Evolutionary conservation across 371 early-diverging fungal genomes (phyloP).

Genomic region (Mucor plumbeus): DNA sequence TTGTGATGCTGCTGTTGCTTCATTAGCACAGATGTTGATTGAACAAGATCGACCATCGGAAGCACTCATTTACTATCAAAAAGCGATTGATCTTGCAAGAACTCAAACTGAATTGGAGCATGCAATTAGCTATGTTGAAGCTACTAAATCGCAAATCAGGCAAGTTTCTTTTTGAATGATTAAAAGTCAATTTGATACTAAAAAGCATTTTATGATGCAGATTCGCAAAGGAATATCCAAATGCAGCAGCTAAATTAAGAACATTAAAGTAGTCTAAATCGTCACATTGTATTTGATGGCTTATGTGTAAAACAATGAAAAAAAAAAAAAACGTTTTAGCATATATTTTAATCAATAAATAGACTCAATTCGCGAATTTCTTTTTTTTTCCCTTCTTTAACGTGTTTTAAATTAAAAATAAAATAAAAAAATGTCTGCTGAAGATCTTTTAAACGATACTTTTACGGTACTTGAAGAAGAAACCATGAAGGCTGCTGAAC

Average conservation of each 20-base stretch:
- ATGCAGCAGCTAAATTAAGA: conserved; percentile 44
- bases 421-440: conserved; percentile 39
- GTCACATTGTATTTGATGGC: not conserved
- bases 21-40: conserved; percentile 85
- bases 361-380: not conserved
- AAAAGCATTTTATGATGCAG: conserved; percentile 8
- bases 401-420: not conserved
- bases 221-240: conserved; percentile 45
- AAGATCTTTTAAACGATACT: conserved; percentile 41
- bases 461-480: conserved; percentile 48
- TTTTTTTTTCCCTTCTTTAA: conserved; percentile 2
- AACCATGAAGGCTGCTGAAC: conserved; percentile 37
- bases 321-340: conserved; percentile 10
- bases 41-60: conserved; percentile 85
- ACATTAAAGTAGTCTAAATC: conserved; percentile 17
- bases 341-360: not conserved
- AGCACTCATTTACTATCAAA: conserved; percentile 80
- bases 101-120: conserved; percentile 89
- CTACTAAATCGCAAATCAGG: conserved; percentile 46
- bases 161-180: not conserved
- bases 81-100: conserved; percentile 82
- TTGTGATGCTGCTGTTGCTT: conserved; percentile 91
- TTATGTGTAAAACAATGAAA: not conserved
- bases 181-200: not conserved
- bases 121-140: conserved; percentile 78